A percentile compares a stretch with the other conserved stretches of the same genome.
Evolutionary conservation across 2,329 filamentous ascomycete genomes (phyloP).

Genomic region (Corinectria fuckeliana): DNA sequence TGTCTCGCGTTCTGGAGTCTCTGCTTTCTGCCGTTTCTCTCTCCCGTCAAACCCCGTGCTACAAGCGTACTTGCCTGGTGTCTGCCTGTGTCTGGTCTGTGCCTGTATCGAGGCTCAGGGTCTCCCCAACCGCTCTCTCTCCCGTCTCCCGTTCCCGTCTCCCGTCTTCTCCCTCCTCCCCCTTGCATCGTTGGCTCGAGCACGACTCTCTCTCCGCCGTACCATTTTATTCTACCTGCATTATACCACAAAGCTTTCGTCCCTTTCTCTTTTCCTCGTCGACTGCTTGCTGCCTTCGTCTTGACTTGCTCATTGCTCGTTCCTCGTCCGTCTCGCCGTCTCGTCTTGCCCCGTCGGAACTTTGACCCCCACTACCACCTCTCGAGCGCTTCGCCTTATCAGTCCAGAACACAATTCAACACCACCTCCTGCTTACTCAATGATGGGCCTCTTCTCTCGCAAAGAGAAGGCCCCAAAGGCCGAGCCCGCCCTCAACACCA

Average conservation of each 20-base stretch:
- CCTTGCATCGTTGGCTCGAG: constrained; percentile 31
- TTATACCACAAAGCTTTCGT: not conserved
- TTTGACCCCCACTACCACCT: constrained; percentile 31
- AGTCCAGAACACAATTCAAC: constrained; percentile 24
- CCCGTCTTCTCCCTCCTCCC: constrained; percentile 24
- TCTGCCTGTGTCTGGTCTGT: constrained; percentile 6
- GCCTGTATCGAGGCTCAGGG: constrained; percentile 13
- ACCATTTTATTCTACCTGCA: not conserved
- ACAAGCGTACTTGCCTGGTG: not conserved
- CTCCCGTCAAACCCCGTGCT: constrained; percentile 8
- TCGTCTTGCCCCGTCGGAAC: constrained; percentile 24
- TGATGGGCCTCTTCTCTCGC: constrained; percentile 64
- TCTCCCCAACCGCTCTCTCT: constrained; percentile 9
- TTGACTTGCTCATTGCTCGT: constrained; percentile 35
- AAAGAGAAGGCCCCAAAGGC: constrained; percentile 58
- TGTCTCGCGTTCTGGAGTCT: constrained; percentile 13
- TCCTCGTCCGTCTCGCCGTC: constrained; percentile 23
- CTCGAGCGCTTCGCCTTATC: constrained; percentile 32
- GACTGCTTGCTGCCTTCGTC: not conserved
- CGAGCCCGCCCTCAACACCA: constrained; percentile 50
- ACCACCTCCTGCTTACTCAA: constrained; percentile 24
- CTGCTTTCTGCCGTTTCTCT: constrained; percentile 23
- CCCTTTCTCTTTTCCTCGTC: constrained; percentile 6
- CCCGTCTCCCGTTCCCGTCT: constrained; percentile 6
- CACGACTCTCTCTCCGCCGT: constrained; percentile 16